Evolutionary conservation across 192 early-diverging fungal genomes (phyloP).

Genomic region (Thoreauomyces humboldtii): DNA sequence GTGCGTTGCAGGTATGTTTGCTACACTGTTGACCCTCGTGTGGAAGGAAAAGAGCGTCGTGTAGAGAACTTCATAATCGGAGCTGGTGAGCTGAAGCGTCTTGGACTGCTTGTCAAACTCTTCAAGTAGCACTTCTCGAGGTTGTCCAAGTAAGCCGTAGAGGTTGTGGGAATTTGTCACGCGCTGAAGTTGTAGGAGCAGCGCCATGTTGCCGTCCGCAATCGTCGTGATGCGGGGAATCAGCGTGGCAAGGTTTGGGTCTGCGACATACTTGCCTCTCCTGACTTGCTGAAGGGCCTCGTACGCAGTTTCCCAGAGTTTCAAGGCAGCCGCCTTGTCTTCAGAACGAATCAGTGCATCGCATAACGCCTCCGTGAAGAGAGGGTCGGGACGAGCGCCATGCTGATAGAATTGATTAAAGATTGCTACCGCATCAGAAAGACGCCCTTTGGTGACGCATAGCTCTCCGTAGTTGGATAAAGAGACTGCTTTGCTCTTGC

Average conservation of each 20-base stretch:
- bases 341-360: neutral
- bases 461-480: neutral
- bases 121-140: neutral
- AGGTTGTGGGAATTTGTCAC: neutral
- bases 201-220: slow-evolving; percentile 1
- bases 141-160: neutral
- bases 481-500: neutral
- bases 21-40: neutral
- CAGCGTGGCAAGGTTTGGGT: neutral
- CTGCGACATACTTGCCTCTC: too few species aligned
- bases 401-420: neutral
- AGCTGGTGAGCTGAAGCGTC: neutral
- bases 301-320: too few species aligned
- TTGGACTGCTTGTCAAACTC: neutral
- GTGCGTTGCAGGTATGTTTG: neutral
- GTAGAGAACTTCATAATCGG: neutral
- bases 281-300: too few species aligned
- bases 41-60: neutral
- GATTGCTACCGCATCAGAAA: neutral
- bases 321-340: too few species aligned
- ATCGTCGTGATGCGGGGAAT: neutral
- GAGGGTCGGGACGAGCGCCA: neutral
- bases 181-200: neutral
- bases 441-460: neutral
- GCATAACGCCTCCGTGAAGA: neutral